These are phyloP conservation scores for Radiomyces spectabilis DNA, from an alignment of 192 early-diverging fungal genomes.

Conservation along the genomic window DNA sequence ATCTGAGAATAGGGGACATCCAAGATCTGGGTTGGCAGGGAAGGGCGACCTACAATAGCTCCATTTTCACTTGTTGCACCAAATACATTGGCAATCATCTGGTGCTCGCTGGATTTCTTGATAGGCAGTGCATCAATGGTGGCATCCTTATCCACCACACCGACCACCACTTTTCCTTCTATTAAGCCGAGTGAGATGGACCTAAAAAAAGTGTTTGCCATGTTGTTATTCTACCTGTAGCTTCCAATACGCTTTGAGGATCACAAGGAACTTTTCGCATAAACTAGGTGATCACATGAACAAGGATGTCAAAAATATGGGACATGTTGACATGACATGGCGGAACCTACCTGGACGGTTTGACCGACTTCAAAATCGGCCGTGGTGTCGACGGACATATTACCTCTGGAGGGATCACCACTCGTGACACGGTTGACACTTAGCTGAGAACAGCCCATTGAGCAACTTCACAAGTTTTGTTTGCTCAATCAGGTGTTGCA, in stretches of 20 bases:
- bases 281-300: too few species aligned
- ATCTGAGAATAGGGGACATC: constrained; percentile 20
- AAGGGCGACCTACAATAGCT: constrained; percentile 32
- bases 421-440: constrained; percentile 35
- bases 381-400: constrained; percentile 48
- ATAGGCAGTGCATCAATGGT: constrained; percentile 9
- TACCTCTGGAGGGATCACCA: constrained; percentile 49
- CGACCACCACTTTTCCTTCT: constrained; percentile 1
- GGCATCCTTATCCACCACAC: constrained; percentile 11
- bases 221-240: not conserved
- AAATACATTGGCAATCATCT: constrained; percentile 15
- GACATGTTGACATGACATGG: not conserved
- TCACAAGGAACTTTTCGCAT: constrained; percentile 2
- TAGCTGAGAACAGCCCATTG: not conserved
- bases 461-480: not conserved
- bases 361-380: constrained; percentile 41
- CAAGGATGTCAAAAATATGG: too few species aligned
- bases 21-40: constrained; percentile 10
- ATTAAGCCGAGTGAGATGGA: too few species aligned
- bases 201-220: too few species aligned
- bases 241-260: not conserved
- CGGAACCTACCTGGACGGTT: constrained; percentile 29
- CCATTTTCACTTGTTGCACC: constrained; percentile 51
- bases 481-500: too few species aligned
- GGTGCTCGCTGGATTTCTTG: not conserved